Conservation (phyloP, 1,284 basidiomycete genomes). For the Trichosporon inkin region DNA sequence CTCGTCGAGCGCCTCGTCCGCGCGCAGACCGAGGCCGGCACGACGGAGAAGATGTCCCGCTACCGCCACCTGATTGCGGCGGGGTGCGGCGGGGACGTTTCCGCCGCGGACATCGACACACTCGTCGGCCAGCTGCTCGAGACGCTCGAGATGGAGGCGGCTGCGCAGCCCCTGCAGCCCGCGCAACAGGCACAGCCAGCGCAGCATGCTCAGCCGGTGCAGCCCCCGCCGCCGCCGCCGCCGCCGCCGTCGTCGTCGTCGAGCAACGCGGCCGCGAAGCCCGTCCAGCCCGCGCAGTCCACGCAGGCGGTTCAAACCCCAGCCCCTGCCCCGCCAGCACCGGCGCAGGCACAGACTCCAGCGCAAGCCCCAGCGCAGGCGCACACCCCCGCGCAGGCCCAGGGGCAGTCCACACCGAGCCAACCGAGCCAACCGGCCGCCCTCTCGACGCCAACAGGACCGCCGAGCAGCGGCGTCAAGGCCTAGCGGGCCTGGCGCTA, state of each 20-base stretch:
- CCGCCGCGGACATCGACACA: constrained; percentile 74
- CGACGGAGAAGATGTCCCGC: constrained; percentile 77
- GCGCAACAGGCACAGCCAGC: background rate
- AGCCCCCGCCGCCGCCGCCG: background rate
- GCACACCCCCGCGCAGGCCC: too few species aligned
- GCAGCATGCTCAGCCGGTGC: background rate
- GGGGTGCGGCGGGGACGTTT: constrained; percentile 76
- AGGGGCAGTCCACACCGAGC: too few species aligned
- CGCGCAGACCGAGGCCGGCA: constrained; percentile 77
- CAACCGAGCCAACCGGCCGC: background rate
- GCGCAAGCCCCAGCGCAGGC: too few species aligned
- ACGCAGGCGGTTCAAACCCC: too few species aligned
- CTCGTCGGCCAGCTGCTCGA: constrained; percentile 65
- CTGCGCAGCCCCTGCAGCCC: background rate
- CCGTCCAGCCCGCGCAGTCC: background rate
- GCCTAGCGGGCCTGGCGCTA: background rate
- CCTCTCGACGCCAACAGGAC: background rate
- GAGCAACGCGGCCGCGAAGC: background rate
- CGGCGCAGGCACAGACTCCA: background rate
- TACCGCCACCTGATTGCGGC: constrained; percentile 80
- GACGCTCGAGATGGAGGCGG: constrained; percentile 30
- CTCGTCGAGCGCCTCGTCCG: constrained; percentile 70
- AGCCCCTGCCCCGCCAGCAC: background rate
- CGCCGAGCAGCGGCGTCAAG: background rate
- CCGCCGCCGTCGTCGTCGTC: background rate